A percentile compares a stretch with the other conserved stretches of the same genome.
phyloP scores from a whole-genome alignment of 345 rosid genomes.

The Citrus sp. region DNA sequence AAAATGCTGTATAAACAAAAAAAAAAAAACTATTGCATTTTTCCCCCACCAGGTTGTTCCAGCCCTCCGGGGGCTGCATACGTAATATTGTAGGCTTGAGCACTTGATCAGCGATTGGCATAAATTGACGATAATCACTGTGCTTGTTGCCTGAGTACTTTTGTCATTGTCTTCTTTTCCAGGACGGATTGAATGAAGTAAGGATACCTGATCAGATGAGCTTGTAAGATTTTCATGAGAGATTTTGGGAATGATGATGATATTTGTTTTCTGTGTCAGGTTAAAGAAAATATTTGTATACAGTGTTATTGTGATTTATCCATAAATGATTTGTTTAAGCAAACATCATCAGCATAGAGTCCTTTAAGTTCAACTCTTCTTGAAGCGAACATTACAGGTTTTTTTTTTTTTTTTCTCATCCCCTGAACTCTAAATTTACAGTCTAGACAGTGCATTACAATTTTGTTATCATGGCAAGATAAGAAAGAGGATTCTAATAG shows the following conservation, averaged over 20 bases:
- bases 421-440: too few species aligned
- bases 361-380: background rate
- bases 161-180: background rate
- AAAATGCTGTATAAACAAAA: background rate
- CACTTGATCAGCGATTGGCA: background rate
- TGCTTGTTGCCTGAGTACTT: background rate
- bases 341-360: too few species aligned
- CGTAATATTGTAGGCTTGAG: background rate
- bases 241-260: background rate
- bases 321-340: background rate
- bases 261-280: background rate
- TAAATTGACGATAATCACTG: background rate
- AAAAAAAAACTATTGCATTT: background rate
- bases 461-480: too few species aligned
- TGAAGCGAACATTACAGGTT: background rate
- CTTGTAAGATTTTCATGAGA: background rate
- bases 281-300: background rate
- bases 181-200: slow-evolving; percentile 5
- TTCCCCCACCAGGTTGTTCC: background rate
- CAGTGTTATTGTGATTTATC: background rate
- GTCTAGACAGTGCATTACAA: too few species aligned
- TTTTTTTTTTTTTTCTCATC: too few species aligned
- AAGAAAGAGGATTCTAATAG: too few species aligned
- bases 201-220: background rate
- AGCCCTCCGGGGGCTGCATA: background rate